Evolutionary conservation across 179 eudicot genomes (phyloP).

Genomic region (Beta corolliflora): DNA sequence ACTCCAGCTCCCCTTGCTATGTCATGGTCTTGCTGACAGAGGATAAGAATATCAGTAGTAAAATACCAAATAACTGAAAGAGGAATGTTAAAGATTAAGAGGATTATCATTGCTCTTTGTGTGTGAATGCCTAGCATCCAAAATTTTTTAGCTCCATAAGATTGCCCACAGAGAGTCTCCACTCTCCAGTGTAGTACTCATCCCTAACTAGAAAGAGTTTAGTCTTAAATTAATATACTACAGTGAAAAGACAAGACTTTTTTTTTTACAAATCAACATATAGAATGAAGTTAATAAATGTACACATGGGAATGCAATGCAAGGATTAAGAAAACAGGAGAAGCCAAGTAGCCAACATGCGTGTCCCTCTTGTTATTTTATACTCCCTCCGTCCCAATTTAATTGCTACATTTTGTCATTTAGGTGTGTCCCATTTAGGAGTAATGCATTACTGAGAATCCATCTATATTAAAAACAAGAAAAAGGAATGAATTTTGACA

Average conservation of each 20-base stretch:
- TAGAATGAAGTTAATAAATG: too few species aligned
- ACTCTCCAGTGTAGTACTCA: conserved; percentile 54
- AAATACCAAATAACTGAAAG: conserved; percentile 40
- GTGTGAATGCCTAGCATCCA: conserved; percentile 40
- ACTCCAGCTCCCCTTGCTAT: conserved; percentile 42
- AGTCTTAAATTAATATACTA: too few species aligned
- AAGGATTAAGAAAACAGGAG: neutral
- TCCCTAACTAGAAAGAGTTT: conserved; percentile 29
- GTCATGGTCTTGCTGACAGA: conserved; percentile 37
- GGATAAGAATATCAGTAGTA: conserved; percentile 31
- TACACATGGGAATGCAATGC: neutral
- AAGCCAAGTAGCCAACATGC: too few species aligned
- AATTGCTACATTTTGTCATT: too few species aligned
- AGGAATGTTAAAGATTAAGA: conserved; percentile 34
- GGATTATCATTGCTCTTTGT: conserved; percentile 44
- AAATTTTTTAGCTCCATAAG: conserved; percentile 48
- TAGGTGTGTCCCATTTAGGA: too few species aligned
- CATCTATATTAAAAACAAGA: neutral
- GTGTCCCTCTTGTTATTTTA: too few species aligned
- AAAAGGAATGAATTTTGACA: conserved; percentile 15
- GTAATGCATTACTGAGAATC: too few species aligned
- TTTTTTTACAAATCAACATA: too few species aligned
- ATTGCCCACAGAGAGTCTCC: conserved; percentile 49
- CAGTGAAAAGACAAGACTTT: too few species aligned
- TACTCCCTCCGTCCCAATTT: too few species aligned